Conservation (phyloP, 768 basidiomycete species). For the Steccherinum ochraceum region DNA sequence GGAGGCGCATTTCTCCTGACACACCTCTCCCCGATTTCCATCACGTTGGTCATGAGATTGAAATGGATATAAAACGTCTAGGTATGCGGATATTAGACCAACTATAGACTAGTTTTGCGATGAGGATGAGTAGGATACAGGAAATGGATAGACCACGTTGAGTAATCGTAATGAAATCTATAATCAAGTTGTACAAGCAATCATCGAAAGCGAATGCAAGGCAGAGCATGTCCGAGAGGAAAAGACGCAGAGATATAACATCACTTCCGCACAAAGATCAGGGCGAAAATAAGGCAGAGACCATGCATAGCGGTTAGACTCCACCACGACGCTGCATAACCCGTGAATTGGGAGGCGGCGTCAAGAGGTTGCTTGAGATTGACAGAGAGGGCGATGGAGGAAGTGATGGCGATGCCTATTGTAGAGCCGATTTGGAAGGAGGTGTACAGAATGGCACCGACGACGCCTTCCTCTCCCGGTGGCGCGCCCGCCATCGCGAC, state of each 20-base stretch:
- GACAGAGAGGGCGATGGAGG: constrained; percentile 3
- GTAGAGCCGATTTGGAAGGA: constrained; percentile 5
- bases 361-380: constrained; percentile 1
- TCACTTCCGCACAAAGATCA: constrained; percentile 6
- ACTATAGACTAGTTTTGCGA: no score
- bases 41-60: no score
- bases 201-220: not conserved
- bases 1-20: no score
- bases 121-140: no score
- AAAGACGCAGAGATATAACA: no score
- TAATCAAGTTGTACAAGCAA: no score
- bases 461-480: constrained; percentile 5
- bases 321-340: constrained; percentile 7
- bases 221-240: not conserved
- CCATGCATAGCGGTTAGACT: constrained; percentile 6
- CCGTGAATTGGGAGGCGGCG: not conserved
- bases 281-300: constrained; percentile 1
- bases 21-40: no score
- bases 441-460: constrained; percentile 5
- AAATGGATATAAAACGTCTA: no score
- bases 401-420: constrained; percentile 3
- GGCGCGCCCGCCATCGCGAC: constrained; percentile 3
- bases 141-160: no score
- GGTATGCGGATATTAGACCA: no score
- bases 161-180: no score